phyloP scores from a whole-genome alignment of 176 grass and related monocot species.

The Zoysia pacifica region DNA sequence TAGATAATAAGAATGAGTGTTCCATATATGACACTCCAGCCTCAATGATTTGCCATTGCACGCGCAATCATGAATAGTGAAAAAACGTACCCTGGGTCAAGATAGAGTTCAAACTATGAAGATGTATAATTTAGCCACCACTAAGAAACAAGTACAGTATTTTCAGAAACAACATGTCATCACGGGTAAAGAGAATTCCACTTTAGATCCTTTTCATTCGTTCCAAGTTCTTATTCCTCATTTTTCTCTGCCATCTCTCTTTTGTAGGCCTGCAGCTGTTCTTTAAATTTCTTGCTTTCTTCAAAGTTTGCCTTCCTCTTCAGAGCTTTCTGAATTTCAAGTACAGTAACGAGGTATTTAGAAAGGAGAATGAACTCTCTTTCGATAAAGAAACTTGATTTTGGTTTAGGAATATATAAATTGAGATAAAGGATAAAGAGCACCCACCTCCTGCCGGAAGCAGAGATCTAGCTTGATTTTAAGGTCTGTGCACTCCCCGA shows the following conservation, averaged over 20 bases:
- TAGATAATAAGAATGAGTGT: background rate
- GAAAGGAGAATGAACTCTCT: background rate
- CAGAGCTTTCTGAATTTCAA: constrained; percentile 63
- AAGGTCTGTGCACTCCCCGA: constrained; percentile 75
- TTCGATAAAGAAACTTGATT: background rate
- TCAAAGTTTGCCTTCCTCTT: constrained; percentile 75
- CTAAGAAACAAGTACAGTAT: background rate
- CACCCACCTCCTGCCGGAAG: constrained; percentile 62
- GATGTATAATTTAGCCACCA: background rate
- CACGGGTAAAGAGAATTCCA: background rate
- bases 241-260: constrained; percentile 59
- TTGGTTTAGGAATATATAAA: background rate
- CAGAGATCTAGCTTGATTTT: constrained; percentile 80
- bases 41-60: background rate
- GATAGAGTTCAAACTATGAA: background rate
- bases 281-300: constrained; percentile 79
- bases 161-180: background rate
- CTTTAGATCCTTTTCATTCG: background rate
- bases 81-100: background rate
- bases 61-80: background rate
- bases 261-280: constrained; percentile 70
- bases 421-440: background rate
- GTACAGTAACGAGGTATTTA: constrained; percentile 1
- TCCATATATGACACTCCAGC: background rate
- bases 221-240: constrained; percentile 18